Evolutionary conservation across 257 asterid genomes (phyloP).

Genomic region (Salvia hispanica): DNA sequence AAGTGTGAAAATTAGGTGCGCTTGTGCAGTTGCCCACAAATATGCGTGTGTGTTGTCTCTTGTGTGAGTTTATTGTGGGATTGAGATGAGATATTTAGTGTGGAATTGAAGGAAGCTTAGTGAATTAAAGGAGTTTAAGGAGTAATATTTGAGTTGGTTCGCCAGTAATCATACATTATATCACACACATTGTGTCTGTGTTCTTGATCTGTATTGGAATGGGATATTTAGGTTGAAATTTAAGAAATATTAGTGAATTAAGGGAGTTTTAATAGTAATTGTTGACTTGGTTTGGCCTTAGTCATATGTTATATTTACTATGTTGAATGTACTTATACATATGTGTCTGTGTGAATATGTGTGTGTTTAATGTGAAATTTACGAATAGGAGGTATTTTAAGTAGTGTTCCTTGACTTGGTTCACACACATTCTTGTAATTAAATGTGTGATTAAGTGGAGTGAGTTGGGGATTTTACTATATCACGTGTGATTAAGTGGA

Average conservation of each 20-base stretch:
- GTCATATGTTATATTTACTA: not conserved
- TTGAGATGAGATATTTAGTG: slow-evolving; percentile 13
- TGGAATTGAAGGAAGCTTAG: not conserved
- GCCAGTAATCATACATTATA: not conserved
- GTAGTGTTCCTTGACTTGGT: slow-evolving; percentile 15
- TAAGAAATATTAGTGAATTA: slow-evolving; percentile 5
- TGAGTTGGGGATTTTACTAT: too few relatives aligned
- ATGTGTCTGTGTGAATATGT: not conserved
- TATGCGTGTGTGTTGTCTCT: slow-evolving; percentile 3
- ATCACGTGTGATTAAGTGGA: too few relatives aligned
- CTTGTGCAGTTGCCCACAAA: slow-evolving; percentile 7
- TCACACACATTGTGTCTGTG: not conserved
- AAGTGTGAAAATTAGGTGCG: slow-evolving; percentile 74
- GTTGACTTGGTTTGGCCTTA: not conserved
- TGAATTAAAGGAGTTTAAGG: not conserved
- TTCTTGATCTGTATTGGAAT: not conserved
- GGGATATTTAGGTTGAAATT: not conserved
- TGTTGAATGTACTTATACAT: not conserved
- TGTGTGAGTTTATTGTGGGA: slow-evolving; percentile 1
- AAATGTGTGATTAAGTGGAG: too few relatives aligned
- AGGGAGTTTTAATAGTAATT: not conserved
- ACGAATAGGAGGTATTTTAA: not conserved
- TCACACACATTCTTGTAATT: too few relatives aligned
- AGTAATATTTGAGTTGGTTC: not conserved
- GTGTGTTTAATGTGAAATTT: not conserved